A percentile compares a stretch with the other conserved stretches of the same genome.
Conservation (phyloP, 257 asterid species). For the Echium plantagineum region DNA sequence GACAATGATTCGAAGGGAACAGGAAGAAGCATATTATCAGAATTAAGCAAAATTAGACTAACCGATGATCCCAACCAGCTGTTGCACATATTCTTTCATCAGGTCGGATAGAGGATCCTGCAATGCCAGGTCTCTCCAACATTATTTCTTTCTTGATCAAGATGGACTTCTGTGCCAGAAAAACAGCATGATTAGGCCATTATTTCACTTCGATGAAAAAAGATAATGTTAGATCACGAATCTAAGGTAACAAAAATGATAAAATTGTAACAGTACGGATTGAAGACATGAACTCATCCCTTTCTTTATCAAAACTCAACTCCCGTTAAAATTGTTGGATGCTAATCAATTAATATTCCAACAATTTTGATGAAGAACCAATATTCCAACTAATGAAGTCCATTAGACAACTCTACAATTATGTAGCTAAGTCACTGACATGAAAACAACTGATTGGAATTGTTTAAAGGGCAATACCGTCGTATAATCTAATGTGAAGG, state of each 20-base stretch:
- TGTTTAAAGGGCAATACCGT: constrained; percentile 13
- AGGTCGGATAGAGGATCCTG: constrained; percentile 55
- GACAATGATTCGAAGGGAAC: neutral
- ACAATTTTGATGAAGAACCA: too few species aligned
- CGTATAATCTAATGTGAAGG: constrained; percentile 54
- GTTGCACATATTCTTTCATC: constrained; percentile 68
- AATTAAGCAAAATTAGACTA: neutral
- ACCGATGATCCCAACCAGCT: constrained; percentile 92
- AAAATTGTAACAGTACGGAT: neutral
- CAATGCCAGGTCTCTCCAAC: constrained; percentile 69
- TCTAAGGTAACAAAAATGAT: neutral
- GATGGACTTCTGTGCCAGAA: constrained; percentile 37
- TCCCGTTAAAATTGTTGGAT: neutral
- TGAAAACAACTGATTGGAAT: neutral
- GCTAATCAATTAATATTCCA: neutral
- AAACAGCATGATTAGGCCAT: neutral
- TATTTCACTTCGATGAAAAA: neutral
- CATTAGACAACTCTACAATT: neutral
- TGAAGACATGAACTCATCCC: neutral
- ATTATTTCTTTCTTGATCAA: constrained; percentile 54
- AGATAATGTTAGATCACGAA: too few species aligned
- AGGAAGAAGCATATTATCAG: neutral
- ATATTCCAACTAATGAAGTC: neutral
- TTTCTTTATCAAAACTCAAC: neutral
- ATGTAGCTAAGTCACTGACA: neutral